Percentiles rank a stretch among this genome's conserved stretches.
phyloP scores from a whole-genome alignment of 345 rosid genomes.

The Alliaria petiolata region DNA sequence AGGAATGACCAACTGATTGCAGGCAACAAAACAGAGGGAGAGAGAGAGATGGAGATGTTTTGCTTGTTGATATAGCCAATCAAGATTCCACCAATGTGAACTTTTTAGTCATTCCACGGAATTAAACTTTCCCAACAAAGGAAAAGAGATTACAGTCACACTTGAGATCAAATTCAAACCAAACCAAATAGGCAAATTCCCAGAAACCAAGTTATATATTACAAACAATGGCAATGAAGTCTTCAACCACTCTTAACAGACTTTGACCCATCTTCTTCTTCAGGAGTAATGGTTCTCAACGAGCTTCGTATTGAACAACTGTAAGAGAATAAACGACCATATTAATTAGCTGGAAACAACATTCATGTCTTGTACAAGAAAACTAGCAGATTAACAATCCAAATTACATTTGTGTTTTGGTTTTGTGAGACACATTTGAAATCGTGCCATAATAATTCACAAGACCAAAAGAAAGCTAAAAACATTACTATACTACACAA shows the following conservation, averaged over 20 bases:
- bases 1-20: not conserved
- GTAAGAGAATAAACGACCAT: slow-evolving; percentile 21
- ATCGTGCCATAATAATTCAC: not conserved
- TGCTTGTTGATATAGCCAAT: not conserved
- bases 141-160: not conserved
- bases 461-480: too few relatives aligned
- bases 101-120: not conserved
- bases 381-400: not conserved
- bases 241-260: not conserved
- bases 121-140: too few relatives aligned
- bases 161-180: not conserved
- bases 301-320: slow-evolving; percentile 80
- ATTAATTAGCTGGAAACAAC: not conserved
- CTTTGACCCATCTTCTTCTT: not conserved
- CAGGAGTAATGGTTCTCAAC: slow-evolving; percentile 22
- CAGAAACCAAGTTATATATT: not conserved
- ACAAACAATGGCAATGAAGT: not conserved
- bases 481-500: not conserved
- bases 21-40: not conserved
- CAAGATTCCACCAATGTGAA: not conserved
- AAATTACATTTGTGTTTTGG: too few relatives aligned
- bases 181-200: not conserved
- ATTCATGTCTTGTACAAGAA: not conserved
- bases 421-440: too few relatives aligned
- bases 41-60: not conserved